These are phyloP conservation scores for Aspergillus pseudoviridinutans DNA, from an alignment of 2,329 filamentous ascomycete genomes.

Conservation along the genomic window DNA sequence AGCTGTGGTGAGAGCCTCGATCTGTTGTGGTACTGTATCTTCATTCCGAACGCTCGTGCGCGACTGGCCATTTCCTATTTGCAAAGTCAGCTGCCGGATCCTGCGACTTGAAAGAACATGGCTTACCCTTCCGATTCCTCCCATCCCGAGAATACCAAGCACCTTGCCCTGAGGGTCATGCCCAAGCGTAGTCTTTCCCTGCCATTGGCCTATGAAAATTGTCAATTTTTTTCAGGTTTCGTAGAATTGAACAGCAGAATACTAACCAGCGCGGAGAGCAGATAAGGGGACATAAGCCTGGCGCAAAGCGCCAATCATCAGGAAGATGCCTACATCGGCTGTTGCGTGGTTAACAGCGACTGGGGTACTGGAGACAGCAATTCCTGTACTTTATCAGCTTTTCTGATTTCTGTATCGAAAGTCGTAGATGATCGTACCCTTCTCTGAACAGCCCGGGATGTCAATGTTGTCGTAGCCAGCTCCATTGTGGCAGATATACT, in stretches of 20 bases:
- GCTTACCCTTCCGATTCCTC: slow-evolving; percentile 45
- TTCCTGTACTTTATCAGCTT: slow-evolving; percentile 19
- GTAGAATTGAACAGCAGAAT: neutral
- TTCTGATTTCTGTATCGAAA: neutral
- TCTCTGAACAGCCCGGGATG: slow-evolving; percentile 49
- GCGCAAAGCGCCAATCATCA: slow-evolving; percentile 46
- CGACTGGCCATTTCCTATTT: slow-evolving; percentile 43
- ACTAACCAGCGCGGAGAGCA: slow-evolving; percentile 39
- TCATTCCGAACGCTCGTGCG: slow-evolving; percentile 45
- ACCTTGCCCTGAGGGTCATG: slow-evolving; percentile 44
- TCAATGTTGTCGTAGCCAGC: slow-evolving; percentile 61
- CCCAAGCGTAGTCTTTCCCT: slow-evolving; percentile 40
- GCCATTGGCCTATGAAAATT: slow-evolving; percentile 34
- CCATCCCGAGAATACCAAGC: slow-evolving; percentile 47
- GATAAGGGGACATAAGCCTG: slow-evolving; percentile 41
- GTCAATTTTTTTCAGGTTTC: slow-evolving; percentile 1
- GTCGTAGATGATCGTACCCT: slow-evolving; percentile 20
- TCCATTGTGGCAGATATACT: slow-evolving; percentile 52
- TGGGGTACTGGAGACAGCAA: slow-evolving; percentile 44
- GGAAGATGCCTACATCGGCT: slow-evolving; percentile 45
- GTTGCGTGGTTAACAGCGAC: slow-evolving; percentile 46
- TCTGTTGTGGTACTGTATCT: slow-evolving; percentile 46
- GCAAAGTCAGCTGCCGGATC: neutral
- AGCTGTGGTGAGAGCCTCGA: slow-evolving; percentile 38
- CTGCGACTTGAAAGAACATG: neutral